Evolutionary conservation across 306 rosid genomes (phyloP).

Genomic region (Acacia melanoxylon): DNA sequence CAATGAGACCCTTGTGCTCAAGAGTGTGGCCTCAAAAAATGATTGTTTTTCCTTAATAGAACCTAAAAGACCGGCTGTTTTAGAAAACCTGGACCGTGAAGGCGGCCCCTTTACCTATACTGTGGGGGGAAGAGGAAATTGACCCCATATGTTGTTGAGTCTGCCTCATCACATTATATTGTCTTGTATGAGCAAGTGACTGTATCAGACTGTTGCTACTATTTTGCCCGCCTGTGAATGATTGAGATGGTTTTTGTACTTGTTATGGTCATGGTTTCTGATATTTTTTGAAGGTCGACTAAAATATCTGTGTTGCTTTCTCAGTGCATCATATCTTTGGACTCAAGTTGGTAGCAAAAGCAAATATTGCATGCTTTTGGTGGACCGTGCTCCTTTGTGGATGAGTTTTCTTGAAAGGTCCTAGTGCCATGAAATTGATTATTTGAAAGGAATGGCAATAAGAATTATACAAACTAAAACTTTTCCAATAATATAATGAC

Average conservation of each 20-base stretch:
- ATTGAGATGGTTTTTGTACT: conserved; percentile 29
- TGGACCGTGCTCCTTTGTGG: conserved; percentile 34
- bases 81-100: too few species aligned
- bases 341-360: not conserved
- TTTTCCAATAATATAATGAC: not conserved
- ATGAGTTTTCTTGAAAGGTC: conserved; percentile 23
- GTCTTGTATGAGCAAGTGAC: not conserved
- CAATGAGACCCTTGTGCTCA: too few species aligned
- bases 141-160: not conserved
- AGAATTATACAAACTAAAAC: not conserved
- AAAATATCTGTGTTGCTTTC: conserved; percentile 33
- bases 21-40: too few species aligned
- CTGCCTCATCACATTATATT: not conserved
- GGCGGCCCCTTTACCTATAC: too few species aligned
- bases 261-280: not conserved
- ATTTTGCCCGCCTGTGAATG: conserved; percentile 16
- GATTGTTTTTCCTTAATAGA: too few species aligned
- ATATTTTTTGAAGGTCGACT: conserved; percentile 16
- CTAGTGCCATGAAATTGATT: not conserved
- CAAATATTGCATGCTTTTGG: conserved; percentile 6
- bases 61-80: too few species aligned
- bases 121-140: not conserved
- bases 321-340: conserved; percentile 15
- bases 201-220: not conserved
- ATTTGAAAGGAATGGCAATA: not conserved